Evolutionary conservation across 139 green algal species (phyloP), one percentile per base, ranked within the genome.

Genomic region (Nannochloris sp.): DNA sequence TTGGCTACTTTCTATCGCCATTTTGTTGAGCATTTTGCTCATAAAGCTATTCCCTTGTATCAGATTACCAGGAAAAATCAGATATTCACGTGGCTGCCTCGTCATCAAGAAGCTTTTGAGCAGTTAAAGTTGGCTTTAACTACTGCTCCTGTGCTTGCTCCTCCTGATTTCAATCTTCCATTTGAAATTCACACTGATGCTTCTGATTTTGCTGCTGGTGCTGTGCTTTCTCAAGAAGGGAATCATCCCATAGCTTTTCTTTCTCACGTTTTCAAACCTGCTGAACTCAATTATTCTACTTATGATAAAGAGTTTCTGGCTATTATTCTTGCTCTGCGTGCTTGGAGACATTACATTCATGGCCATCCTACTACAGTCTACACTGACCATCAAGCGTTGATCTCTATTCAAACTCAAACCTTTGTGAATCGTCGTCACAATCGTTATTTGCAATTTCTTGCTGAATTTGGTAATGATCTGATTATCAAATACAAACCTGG

Each of bases 1-100:
- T 42, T 84, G 3, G 64, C 77, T 1, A 77, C 73, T n/a, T 88
- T 71, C 44, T 88, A 77, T 45, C 34, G 78, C 1, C 55, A 61
- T 12, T 83, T 79, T 53, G 66, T 87, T 13, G n/a, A 61, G 1
- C n/a, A 60, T 9, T 87, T 73, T 33, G 39, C 62, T 3, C 15
- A 37, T 30, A 67, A 84, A 19, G 71, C 58, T 6, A 51, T 51
- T 31, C 78, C 78, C 1, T 63, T 84, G n/a, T 65, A 54, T 25
- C 30, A 65, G 3, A 54, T 85, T 7, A 58, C 61, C 4, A 62
- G 64, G 7, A 70, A 72, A 19, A 51, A 68, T 24, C 19, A 38
- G 13, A 56, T 44, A 46, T 84, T 65, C 32, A 12, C 31, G 6
- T 77, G 64, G 53, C 60, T 33, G 6, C 23, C 48, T 37, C 31